Evolutionary conservation across 352 stramenopile genomes (phyloP).

Genomic region (Globisporangium alternatum): DNA sequence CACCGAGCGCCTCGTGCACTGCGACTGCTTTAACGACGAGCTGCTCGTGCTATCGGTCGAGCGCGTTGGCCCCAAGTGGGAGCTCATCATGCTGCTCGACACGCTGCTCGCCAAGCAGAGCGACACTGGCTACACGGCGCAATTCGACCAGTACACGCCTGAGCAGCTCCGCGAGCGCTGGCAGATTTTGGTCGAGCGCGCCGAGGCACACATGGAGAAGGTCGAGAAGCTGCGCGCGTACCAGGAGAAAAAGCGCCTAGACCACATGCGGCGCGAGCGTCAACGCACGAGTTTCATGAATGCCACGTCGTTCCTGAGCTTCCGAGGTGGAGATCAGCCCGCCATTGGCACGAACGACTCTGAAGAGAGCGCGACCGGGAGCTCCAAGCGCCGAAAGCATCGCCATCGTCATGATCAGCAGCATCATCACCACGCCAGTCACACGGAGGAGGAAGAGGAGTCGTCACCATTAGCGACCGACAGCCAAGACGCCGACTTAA

Average conservation of each 20-base stretch:
- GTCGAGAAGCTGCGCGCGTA: conserved; percentile 56
- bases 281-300: conserved; percentile 32
- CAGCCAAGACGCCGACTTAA: not conserved
- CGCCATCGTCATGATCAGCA: not conserved
- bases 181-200: conserved; percentile 48
- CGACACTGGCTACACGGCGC: conserved; percentile 30
- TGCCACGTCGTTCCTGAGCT: conserved; percentile 20
- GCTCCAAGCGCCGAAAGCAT: not conserved
- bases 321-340: not conserved
- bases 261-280: conserved; percentile 25
- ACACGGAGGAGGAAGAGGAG: conserved; percentile 13
- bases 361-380: not conserved
- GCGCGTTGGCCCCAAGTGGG: conserved; percentile 60
- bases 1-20: conserved; percentile 57
- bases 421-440: not conserved
- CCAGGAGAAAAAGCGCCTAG: conserved; percentile 43
- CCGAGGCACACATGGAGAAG: conserved; percentile 52
- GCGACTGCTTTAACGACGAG: conserved; percentile 74
- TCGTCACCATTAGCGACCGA: not conserved
- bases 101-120: conserved; percentile 38
- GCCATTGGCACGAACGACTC: not conserved
- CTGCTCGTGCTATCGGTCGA: conserved; percentile 56
- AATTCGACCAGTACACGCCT: conserved; percentile 53
- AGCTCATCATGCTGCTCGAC: conserved; percentile 59
- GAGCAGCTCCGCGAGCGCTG: conserved; percentile 61